phyloP scores from a whole-genome alignment of 257 asterid genomes.

The Voacanga thouarsii region DNA sequence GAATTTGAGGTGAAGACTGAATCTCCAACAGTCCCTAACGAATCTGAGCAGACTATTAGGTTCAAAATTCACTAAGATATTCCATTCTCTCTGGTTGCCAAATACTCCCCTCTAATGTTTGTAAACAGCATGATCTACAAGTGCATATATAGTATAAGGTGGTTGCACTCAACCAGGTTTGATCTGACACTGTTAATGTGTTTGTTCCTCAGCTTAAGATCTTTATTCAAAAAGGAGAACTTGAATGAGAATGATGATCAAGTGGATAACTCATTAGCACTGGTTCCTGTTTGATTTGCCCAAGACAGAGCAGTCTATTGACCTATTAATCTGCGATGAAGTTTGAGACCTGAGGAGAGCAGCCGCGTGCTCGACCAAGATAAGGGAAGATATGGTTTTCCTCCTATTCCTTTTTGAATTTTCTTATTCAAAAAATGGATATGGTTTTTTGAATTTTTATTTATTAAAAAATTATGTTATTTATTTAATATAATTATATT shows the following conservation, averaged over 20 bases:
- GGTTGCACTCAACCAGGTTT: neutral
- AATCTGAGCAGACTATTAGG: conserved; percentile 11
- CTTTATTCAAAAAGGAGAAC: conserved; percentile 20
- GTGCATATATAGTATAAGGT: too few relatives aligned
- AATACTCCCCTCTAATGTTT: too few relatives aligned
- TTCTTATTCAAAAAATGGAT: too few relatives aligned
- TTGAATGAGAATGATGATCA: conserved; percentile 14
- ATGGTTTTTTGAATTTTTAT: too few relatives aligned
- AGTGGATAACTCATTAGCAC: conserved; percentile 48
- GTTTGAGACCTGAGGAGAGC: too few relatives aligned
- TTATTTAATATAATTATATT: too few relatives aligned
- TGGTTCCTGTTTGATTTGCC: conserved; percentile 37
- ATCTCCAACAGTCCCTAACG: conserved; percentile 4
- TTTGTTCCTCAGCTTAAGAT: conserved; percentile 20
- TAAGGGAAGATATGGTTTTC: too few relatives aligned
- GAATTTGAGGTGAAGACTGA: conserved; percentile 3
- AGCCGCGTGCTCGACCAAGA: too few relatives aligned
- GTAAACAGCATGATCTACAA: too few relatives aligned
- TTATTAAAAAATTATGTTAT: too few relatives aligned
- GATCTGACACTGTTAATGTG: neutral
- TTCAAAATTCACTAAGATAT: conserved; percentile 21
- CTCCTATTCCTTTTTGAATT: too few relatives aligned
- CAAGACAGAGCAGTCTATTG: conserved; percentile 25
- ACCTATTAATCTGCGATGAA: conserved; percentile 56
- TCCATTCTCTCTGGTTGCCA: neutral